Evolutionary conservation across 2,329 filamentous ascomycete genomes (phyloP).

Genomic region (Colletotrichum destructivum): DNA sequence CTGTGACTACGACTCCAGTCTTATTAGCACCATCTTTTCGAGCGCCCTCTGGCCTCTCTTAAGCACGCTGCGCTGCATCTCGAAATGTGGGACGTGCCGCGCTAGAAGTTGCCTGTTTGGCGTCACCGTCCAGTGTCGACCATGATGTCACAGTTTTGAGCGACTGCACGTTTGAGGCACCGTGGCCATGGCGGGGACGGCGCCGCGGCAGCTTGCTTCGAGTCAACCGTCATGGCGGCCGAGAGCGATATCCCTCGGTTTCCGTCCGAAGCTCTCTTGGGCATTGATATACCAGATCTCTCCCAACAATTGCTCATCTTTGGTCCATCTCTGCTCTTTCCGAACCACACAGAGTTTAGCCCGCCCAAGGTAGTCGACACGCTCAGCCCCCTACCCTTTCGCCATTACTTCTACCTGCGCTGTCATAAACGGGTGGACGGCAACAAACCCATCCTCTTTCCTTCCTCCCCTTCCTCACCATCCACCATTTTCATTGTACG

Average conservation of each 20-base stretch:
- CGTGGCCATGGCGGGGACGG: background rate
- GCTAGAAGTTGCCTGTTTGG: constrained; percentile 38
- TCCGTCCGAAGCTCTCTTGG: constrained; percentile 27
- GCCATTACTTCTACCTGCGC: background rate
- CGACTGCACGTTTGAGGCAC: constrained; percentile 20
- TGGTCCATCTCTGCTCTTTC: background rate
- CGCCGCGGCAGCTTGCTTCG: background rate
- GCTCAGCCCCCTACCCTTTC: background rate
- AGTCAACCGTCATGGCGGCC: constrained; percentile 3
- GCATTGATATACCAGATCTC: background rate
- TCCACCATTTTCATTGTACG: constrained; percentile 22
- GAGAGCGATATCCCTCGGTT: constrained; percentile 10
- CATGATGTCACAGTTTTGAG: constrained; percentile 37
- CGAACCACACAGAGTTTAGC: constrained; percentile 1
- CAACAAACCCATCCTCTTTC: background rate
- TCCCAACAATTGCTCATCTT: background rate
- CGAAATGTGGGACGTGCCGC: constrained; percentile 34
- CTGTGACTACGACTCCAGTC: constrained; percentile 3
- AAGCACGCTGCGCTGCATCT: constrained; percentile 20
- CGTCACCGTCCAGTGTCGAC: constrained; percentile 20
- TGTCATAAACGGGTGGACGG: constrained; percentile 2
- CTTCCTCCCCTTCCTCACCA: background rate
- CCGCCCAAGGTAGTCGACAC: background rate
- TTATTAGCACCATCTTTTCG: background rate
- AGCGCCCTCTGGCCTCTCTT: background rate